Base-by-base conservation (phyloP, 257 asterid genomes). In the Plantago elongata region DNA sequence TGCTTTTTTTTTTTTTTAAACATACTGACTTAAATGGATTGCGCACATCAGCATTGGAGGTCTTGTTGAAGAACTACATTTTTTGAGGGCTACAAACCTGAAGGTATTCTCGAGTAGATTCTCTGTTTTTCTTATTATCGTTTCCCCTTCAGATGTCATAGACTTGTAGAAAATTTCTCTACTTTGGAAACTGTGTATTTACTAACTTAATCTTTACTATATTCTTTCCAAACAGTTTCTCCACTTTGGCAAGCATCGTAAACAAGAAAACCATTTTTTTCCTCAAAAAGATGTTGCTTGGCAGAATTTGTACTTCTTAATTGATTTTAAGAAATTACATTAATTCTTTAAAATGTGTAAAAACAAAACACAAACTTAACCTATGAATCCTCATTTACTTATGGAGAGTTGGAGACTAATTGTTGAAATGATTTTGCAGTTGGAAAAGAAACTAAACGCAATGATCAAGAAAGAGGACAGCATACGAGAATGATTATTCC, bases 21-120 rank as follows among this genome's bases (percentile, higher is more conserved):
- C 47, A 38, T 61, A 14, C 12, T 17, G 27, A 61, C 84, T 78
- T 58, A 73, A 57, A 29, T 45, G 13, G 40, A 66, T 67, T 70
- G 70, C 59, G 45, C 71, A 69, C 75, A 54, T 66, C 85, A 92
- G 99, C 70, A 71, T 86, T 11, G 95, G 92, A 69, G 79, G 87
- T 64, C 64, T 81, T 74, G 95, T 80, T 45, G 99, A 92, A 75
- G 99, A 92, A 78, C 72, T 92, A 56, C 99, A 86, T 67, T 78
- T 83, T 70, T 81, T 77, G 64, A 92, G 80, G 83, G 60, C 78
- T 61, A 89, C 72, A 79, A 92, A 92, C 71, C 50, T 74, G 50
- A 87, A 82, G 98, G 98, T 87, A 48, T 22, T 40, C 34, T 9
- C 42, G 17, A 54, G 9, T 29, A 8, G 45, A n/a, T 45, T 14